Conservation (phyloP, 768 basidiomycete genomes). For the Tylopilus felleus region DNA sequence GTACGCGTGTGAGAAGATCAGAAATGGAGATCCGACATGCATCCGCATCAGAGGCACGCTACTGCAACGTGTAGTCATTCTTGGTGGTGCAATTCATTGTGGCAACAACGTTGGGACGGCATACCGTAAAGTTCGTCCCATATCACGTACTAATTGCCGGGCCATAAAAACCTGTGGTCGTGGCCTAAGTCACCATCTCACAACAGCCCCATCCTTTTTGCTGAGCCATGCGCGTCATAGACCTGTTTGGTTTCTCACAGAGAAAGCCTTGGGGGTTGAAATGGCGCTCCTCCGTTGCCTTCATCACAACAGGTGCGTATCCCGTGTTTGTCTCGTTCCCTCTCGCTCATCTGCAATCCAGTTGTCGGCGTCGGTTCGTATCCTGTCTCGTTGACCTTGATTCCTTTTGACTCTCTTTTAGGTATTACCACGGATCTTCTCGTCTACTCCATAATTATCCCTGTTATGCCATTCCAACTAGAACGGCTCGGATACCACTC, state of each 20-base stretch:
- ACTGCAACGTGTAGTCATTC: conserved; percentile 30
- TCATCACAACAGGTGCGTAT: conserved; percentile 43
- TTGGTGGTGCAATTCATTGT: no score
- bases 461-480: conserved; percentile 62
- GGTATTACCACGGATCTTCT: conserved; percentile 49
- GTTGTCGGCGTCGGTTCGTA: conserved; percentile 50
- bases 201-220: no score
- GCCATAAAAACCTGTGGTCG: no score
- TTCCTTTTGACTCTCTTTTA: background rate
- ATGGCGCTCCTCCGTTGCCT: conserved; percentile 60
- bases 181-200: no score
- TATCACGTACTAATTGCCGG: conserved; percentile 64
- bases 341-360: conserved; percentile 13
- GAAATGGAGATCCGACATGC: no score
- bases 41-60: no score
- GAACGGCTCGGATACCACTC: conserved; percentile 42
- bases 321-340: no score
- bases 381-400: background rate
- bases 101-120: no score
- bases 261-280: conserved; percentile 42
- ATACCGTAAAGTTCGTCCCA: no score
- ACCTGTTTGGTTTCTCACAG: background rate
- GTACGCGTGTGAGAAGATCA: no score
- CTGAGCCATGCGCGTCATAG: background rate
- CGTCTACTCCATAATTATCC: conserved; percentile 59